phyloP scores from a whole-genome alignment of 352 stramenopile genomes.

The Globisporangium nagaii region DNA sequence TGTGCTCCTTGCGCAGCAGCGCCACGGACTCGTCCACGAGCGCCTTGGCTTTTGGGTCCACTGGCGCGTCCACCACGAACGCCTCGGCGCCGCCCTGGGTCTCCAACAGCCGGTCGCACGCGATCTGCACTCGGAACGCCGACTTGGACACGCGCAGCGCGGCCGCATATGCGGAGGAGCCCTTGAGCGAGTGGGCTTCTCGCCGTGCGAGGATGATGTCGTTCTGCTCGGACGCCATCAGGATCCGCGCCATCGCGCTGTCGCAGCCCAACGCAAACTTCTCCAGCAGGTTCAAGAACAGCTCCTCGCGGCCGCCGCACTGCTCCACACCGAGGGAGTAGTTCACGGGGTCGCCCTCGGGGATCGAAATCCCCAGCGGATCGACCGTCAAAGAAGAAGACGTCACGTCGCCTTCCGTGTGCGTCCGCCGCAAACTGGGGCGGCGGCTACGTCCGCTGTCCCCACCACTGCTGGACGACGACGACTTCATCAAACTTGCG shows the following conservation, averaged over 20 bases:
- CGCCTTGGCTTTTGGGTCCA: constrained; percentile 21
- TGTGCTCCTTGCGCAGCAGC: constrained; percentile 58
- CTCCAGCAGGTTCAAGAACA: constrained; percentile 75
- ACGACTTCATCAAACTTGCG: not conserved
- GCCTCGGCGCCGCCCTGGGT: constrained; percentile 20
- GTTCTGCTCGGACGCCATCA: constrained; percentile 33
- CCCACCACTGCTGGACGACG: not conserved
- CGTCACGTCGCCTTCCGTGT: constrained; percentile 11
- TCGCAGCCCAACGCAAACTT: constrained; percentile 71
- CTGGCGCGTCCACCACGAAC: constrained; percentile 13
- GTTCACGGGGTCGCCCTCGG: constrained; percentile 74
- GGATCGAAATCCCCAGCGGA: constrained; percentile 49
- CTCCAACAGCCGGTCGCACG: constrained; percentile 60
- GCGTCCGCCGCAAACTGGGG: not conserved
- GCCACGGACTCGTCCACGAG: constrained; percentile 33
- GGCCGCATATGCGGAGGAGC: constrained; percentile 73
- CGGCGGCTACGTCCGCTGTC: not conserved
- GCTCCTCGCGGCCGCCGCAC: constrained; percentile 68
- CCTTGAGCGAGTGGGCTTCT: constrained; percentile 79
- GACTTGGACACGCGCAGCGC: constrained; percentile 74
- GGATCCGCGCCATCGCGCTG: constrained; percentile 47
- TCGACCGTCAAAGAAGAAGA: constrained; percentile 6
- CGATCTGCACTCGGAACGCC: constrained; percentile 74
- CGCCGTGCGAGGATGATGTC: constrained; percentile 47
- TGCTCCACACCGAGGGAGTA: constrained; percentile 74